Percentiles rank a stretch among this genome's conserved stretches.
Evolutionary conservation across 306 rosid species (phyloP).

Genomic region (Abrus precatorius): DNA sequence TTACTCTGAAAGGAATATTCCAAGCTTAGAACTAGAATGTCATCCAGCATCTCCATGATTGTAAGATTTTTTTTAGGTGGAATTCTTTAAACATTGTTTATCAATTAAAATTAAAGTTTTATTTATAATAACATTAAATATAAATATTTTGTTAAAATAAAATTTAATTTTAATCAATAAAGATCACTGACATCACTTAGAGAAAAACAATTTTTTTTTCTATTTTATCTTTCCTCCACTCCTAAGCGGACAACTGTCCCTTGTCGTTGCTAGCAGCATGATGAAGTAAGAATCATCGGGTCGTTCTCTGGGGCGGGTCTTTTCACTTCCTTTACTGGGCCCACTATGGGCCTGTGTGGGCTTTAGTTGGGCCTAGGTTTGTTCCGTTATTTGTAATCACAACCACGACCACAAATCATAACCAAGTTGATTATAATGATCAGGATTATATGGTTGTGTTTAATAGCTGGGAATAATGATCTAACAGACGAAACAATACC

Average conservation of each 20-base stretch:
- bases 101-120: too few relatives aligned
- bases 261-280: not conserved
- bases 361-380: not conserved
- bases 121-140: too few relatives aligned
- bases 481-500: not conserved
- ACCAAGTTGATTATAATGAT: not conserved
- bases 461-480: not conserved
- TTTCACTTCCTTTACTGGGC: not conserved
- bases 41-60: not conserved
- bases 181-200: too few relatives aligned
- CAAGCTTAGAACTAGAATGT: not conserved
- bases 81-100: too few relatives aligned
- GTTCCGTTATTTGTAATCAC: not conserved
- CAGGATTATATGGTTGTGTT: slow-evolving; percentile 30
- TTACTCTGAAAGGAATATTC: not conserved
- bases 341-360: not conserved
- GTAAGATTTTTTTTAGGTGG: too few relatives aligned
- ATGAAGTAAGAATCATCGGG: not conserved
- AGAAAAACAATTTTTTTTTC: not conserved
- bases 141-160: too few relatives aligned
- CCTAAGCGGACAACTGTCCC: not conserved
- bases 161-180: too few relatives aligned
- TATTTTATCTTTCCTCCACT: not conserved
- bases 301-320: not conserved
- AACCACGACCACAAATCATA: not conserved